Base-by-base conservation (phyloP, 345 rosid genomes). In the Eucalyptus melliodora region DNA sequence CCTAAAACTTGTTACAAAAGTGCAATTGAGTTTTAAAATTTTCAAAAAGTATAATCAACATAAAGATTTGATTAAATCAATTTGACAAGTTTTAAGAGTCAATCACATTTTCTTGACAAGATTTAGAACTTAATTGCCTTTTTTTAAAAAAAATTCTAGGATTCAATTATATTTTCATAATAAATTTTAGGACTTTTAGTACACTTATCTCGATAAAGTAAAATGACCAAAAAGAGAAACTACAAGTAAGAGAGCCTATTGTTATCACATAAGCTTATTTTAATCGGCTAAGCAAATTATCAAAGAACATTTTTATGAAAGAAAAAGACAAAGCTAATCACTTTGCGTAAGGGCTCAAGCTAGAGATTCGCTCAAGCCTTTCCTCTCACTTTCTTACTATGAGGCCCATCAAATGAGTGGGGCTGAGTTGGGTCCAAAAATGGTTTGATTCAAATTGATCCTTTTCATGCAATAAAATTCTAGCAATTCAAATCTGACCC, bases 361-460 rank as follows among this genome's bases (percentile, higher is more conserved):
- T 14, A 15, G 37, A 65, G 19, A 65, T 65, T 65, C 3, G 19
- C 11, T 65, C 37, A 7, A 65, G 37, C 77, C 11, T 65, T n/a
- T 65, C 77, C n/a, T 60, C 69, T 62, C 34, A 30, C 34, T 62
- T 13, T 15, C 16, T 62, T n/a, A 30, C 4, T 6, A 4, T n/a
- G 1, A 62, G 69, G 16, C 31, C 17, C 8, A 27, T 62, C 69
- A 62, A 62, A 26, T 26, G n/a, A 60, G n/a, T 26, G 9, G 34
- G 0, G 3, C 0, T 13, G 16, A 7, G 9, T 2, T 62, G 31
- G 16, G 3, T 62, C 19, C 1, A 0, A 15, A 50, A 50, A 3
- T 14, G 0, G 19, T 50, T 0, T 50, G 9, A 44, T 44, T 44
- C 2, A 7, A 44, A 44, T 44, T 7, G 45, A 44, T 44, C 45